Base-by-base conservation (phyloP, 768 basidiomycete genomes). In the Xerocomellus amylosporus region DNA sequence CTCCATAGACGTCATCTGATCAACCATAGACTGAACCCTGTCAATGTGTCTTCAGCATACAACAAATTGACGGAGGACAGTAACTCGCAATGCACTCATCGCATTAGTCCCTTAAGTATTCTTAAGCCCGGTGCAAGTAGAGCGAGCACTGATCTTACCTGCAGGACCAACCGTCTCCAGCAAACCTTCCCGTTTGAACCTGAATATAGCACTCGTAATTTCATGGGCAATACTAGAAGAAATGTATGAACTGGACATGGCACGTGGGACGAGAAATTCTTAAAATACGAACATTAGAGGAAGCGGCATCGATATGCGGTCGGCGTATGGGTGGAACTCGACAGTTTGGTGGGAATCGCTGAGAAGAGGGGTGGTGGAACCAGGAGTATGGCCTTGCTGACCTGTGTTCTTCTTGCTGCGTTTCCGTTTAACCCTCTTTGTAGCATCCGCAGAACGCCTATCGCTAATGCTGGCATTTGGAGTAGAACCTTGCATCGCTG, bases 131-230 rank as follows among this genome's bases (percentile, higher is more conserved):
- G n/a, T 10, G 39, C 10, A 28, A 12, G 7, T 22, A 33, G 36
- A 24, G 12, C 5, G 13, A 52, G 8, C 5, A 44, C 10, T 39
- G 36, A 13, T 64, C 73, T 67, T 66, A 83, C 91, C 86, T 28
- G 94, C 93, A 13, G 93, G 93, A 33, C 95, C 95, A 56, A 95
- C 86, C 17, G 87, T 86, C 69, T 97, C 95, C 47, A 98, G 71
- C 53, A 86, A 86, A 1, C 92, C 93, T 60, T 90, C 86, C 36
- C 87, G 77, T 65, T 86, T 84, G 71, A 90, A 94, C 49, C 73
- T 73, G 69, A 90, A 93, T 41, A 95, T 68, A 28, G 77, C 69
- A 42, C 83, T 74, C 19, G 81, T 78, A 34, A 97, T 76, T 67
- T 95, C 91, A 70, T 93, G 89, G 3, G 88, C 87, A 58, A 96